Conservation (phyloP, 768 basidiomycete genomes). For the Calvatia gigantea region DNA sequence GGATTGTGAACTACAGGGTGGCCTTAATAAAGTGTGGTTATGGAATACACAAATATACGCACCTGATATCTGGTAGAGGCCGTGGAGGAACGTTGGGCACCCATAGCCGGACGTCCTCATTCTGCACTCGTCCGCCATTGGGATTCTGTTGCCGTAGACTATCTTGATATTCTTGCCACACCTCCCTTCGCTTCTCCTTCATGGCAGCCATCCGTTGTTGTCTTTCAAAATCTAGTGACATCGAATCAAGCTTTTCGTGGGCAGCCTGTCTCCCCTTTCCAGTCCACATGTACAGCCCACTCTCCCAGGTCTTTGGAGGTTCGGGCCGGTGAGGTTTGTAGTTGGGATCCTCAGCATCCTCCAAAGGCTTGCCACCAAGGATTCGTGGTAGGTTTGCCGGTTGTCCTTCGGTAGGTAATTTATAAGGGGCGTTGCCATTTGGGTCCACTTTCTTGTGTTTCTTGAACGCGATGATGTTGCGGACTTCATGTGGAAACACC, state of each 20-base stretch:
- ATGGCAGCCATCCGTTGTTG: conserved; percentile 41
- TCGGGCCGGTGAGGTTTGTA: conserved; percentile 5
- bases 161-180: conserved; percentile 53
- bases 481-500: conserved; percentile 65
- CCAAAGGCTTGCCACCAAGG: conserved; percentile 38
- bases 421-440: conserved; percentile 51
- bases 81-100: conserved; percentile 38
- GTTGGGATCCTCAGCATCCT: conserved; percentile 26
- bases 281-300: conserved; percentile 76
- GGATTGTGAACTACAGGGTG: conserved; percentile 39
- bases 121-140: conserved; percentile 13
- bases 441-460: conserved; percentile 36
- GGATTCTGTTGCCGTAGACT: conserved; percentile 30
- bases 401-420: conserved; percentile 68
- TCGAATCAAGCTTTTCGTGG: conserved; percentile 53
- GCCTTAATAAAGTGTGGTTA: conserved; percentile 2
- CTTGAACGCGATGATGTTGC: conserved; percentile 44
- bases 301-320: conserved; percentile 57
- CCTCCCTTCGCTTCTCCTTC: conserved; percentile 36
- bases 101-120: conserved; percentile 31
- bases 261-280: conserved; percentile 48
- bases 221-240: conserved; percentile 52
- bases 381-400: conserved; percentile 39
- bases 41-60: conserved; percentile 16
- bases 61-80: conserved; percentile 38